Conservation (phyloP, 177 flowering plant genomes). For the Vitis hybrid region DNA sequence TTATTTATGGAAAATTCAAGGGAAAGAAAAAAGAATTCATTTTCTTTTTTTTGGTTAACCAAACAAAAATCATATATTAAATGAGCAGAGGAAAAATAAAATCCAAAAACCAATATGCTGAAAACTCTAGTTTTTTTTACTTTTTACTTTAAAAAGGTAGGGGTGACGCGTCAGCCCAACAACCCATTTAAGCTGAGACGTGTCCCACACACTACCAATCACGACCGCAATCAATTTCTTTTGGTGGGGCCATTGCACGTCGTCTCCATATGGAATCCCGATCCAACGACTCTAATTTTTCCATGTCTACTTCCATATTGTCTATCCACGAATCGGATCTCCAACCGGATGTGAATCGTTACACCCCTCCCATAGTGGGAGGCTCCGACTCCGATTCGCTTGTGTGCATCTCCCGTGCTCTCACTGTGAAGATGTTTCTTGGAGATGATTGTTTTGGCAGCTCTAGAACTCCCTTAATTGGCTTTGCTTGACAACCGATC, state of each 20-base stretch:
- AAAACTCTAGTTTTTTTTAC: constrained; percentile 3
- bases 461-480: not conserved
- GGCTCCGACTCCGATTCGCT: constrained; percentile 4
- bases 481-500: constrained; percentile 1
- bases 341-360: constrained; percentile 61
- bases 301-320: constrained; percentile 21
- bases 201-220: constrained; percentile 27
- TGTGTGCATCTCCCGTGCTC: not conserved
- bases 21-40: too few species aligned
- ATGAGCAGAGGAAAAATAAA: not conserved
- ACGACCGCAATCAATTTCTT: constrained; percentile 16
- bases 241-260: constrained; percentile 16
- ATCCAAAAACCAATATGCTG: not conserved
- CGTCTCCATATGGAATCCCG: constrained; percentile 9
- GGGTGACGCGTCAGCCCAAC: constrained; percentile 14
- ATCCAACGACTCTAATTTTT: constrained; percentile 14
- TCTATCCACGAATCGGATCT: constrained; percentile 37
- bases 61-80: not conserved
- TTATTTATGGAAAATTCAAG: too few species aligned
- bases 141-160: not conserved
- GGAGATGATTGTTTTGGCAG: not conserved
- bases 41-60: too few species aligned
- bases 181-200: constrained; percentile 10
- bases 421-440: constrained; percentile 3
- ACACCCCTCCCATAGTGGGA: constrained; percentile 48